phyloP scores from a whole-genome alignment of 164 flowering plant species.

The Magnolia officinalis region DNA sequence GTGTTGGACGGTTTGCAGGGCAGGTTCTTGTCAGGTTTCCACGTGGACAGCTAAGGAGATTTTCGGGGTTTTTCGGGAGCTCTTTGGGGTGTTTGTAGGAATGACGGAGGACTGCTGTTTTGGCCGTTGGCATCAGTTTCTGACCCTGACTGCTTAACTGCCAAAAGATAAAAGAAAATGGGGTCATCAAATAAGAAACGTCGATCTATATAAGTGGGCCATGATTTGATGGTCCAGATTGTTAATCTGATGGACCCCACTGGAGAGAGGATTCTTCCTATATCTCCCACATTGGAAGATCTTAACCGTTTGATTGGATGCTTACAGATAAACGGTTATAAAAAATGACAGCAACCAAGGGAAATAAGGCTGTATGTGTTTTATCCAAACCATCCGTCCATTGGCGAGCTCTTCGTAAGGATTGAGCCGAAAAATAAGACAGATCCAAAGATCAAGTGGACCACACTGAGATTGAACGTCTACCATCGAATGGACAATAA shows the following conservation, averaged over 20 bases:
- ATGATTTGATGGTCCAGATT: neutral
- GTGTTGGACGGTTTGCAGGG: constrained; percentile 9
- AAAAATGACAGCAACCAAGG: no score
- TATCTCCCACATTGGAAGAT: neutral
- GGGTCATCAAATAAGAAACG: neutral
- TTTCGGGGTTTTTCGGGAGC: constrained; percentile 20
- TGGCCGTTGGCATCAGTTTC: neutral
- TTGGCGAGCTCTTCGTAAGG: no score
- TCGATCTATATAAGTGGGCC: neutral
- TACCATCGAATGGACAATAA: no score
- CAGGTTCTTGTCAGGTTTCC: constrained; percentile 39
- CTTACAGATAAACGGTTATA: neutral
- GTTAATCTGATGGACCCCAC: neutral
- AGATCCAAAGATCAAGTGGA: no score
- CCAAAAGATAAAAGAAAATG: neutral
- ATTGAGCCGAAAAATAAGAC: no score
- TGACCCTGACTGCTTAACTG: neutral
- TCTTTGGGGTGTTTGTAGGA: constrained; percentile 9
- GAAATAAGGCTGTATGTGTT: no score
- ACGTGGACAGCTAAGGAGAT: constrained; percentile 47
- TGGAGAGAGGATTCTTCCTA: neutral
- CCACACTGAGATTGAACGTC: no score
- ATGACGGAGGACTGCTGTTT: neutral
- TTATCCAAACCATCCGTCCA: no score
- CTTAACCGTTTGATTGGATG: no score